These are phyloP conservation scores for Microdochium bolleyi DNA, from an alignment of 2,329 filamentous ascomycete genomes.

Conservation along the genomic window DNA sequence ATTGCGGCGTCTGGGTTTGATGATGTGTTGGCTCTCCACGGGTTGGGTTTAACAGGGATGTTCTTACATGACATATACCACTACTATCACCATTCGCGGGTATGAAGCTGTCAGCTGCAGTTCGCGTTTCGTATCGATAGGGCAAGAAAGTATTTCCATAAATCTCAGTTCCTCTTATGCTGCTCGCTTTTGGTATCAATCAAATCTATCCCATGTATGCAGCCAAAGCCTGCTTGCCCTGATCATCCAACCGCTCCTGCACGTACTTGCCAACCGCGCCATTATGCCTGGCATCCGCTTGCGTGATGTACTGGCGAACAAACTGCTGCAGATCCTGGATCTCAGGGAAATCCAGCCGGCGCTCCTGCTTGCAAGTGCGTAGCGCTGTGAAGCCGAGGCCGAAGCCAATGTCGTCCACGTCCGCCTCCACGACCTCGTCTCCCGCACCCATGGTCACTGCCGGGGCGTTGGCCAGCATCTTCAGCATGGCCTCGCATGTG, in stretches of 20 bases:
- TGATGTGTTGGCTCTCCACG: too few relatives aligned
- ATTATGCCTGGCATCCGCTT: slow-evolving; percentile 65
- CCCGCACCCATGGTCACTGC: slow-evolving; percentile 53
- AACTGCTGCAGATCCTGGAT: slow-evolving; percentile 75
- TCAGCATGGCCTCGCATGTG: slow-evolving; percentile 82
- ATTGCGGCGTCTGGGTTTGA: too few relatives aligned
- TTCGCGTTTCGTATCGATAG: too few relatives aligned
- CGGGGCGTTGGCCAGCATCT: slow-evolving; percentile 83
- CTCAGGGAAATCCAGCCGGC: slow-evolving; percentile 78
- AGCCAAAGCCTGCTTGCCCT: slow-evolving; percentile 46
- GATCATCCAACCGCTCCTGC: slow-evolving; percentile 57
- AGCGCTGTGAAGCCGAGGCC: slow-evolving; percentile 90
- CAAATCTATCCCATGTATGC: slow-evolving; percentile 31
- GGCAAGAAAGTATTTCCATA: background rate
- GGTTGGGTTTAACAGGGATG: too few relatives aligned
- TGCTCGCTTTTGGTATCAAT: background rate
- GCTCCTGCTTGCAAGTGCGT: slow-evolving; percentile 74
- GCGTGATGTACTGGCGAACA: slow-evolving; percentile 72
- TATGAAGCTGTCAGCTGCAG: too few relatives aligned
- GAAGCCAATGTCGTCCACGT: slow-evolving; percentile 92
- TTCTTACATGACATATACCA: too few relatives aligned
- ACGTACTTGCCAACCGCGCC: slow-evolving; percentile 68
- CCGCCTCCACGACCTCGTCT: slow-evolving; percentile 77
- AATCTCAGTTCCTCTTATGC: background rate
- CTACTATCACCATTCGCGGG: too few relatives aligned